Evolutionary conservation across 1,284 basidiomycete genomes (phyloP).

Genomic region (Ustanciosporium gigantosporum): DNA sequence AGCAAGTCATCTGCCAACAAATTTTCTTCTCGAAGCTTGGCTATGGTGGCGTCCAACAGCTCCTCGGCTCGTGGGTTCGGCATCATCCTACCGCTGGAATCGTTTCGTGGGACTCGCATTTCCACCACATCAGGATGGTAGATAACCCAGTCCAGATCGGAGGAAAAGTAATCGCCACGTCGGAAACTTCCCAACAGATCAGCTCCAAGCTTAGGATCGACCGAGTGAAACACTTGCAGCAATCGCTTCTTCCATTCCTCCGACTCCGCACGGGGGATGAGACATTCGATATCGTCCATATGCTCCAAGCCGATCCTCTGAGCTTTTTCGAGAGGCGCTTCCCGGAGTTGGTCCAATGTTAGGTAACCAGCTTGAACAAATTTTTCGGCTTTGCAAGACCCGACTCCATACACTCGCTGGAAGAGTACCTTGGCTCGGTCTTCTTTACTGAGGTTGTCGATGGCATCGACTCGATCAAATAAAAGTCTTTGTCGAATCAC

Average conservation of each 20-base stretch:
- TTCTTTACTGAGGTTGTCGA: too few species aligned
- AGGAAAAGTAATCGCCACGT: slow-evolving; percentile 26
- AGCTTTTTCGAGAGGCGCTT: slow-evolving; percentile 17
- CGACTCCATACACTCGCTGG: too few species aligned
- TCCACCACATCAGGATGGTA: slow-evolving; percentile 13
- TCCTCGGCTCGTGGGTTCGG: slow-evolving; percentile 6
- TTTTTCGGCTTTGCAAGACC: slow-evolving; percentile 12
- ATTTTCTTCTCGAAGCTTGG: slow-evolving; percentile 2
- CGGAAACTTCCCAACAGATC: slow-evolving; percentile 28
- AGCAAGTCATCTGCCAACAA: too few species aligned
- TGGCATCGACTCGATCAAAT: too few species aligned
- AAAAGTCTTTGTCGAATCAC: slow-evolving; percentile 14
- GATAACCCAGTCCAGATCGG: slow-evolving; percentile 31
- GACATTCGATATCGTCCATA: slow-evolving; percentile 21
- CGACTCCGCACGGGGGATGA: slow-evolving; percentile 22
- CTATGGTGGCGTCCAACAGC: slow-evolving; percentile 6
- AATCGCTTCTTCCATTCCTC: slow-evolving; percentile 10
- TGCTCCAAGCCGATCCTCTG: slow-evolving; percentile 20
- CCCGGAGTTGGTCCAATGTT: slow-evolving; percentile 17
- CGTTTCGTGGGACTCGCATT: slow-evolving; percentile 5
- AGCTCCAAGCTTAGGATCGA: slow-evolving; percentile 10
- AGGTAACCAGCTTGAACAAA: slow-evolving; percentile 21
- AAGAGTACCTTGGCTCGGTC: too few species aligned
- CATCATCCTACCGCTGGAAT: slow-evolving; percentile 1
- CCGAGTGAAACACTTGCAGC: slow-evolving; percentile 9